Evolutionary conservation across 768 basidiomycete genomes (phyloP), one percentile per base, ranked within the genome.

Genomic region (Hypholoma sublateritium): DNA sequence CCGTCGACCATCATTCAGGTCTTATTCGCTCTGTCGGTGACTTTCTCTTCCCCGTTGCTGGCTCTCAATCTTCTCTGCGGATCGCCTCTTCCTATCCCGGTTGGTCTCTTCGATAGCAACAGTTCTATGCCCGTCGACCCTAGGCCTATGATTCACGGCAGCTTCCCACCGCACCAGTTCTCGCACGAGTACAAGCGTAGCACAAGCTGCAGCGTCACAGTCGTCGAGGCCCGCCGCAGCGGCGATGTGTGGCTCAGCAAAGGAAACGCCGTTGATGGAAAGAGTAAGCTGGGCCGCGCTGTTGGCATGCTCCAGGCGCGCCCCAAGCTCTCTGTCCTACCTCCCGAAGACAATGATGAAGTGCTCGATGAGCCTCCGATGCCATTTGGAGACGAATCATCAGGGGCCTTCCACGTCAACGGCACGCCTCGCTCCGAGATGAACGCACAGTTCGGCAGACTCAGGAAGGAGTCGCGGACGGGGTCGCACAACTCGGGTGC

Each of bases 231-330:
- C 25, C 81, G 86, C 32, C 84, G 86, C 46, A 88, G 86, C 61
- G 86, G 86, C 22, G 88, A 90, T 62, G 83, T 90, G 25, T 89
- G 89, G 89, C 70, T 90, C 60, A 68, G 81, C 12, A 86, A 86
- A 53, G 87, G 88, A n/a, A 83, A 89, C 58, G 88, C 88, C 6
- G 73, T 86, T 19, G 85, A 87, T 48, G 85, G 85, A 1, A 87
- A 85, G 68, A 72, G 73, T 53, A 86, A 84, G 62, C 60, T 88
- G 28, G 76, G 81, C 42, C 82, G 87, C 17, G 84, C 85, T 2
- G 64, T 90, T 25, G 81, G 78, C n/a, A 78, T 90, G 72, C 77
- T 90, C 32, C 70, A 77, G 9, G 80, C 87, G 17, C 78, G 75
- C 49, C 88, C 89, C 35, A 86, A 84, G 65, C 79, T 91, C 1